Evolutionary conservation across 1,284 basidiomycete genomes (phyloP).

Genomic region (Marasmius sp.): DNA sequence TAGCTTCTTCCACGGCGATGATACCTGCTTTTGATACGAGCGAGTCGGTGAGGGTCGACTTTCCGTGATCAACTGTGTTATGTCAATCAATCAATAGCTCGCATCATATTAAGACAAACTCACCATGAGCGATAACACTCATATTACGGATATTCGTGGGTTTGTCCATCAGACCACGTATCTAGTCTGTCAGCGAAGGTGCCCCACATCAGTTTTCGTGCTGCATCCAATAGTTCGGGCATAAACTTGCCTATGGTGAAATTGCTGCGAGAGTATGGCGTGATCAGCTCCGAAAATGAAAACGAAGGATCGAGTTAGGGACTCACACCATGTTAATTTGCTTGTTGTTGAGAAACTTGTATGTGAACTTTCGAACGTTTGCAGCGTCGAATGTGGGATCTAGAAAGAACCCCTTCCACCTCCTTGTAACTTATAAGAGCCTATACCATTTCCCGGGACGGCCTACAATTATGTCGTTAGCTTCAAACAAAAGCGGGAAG

Average conservation of each 20-base stretch:
- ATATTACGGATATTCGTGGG: slow-evolving; percentile 97
- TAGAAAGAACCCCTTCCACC: no score
- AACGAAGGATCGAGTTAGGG: slow-evolving; percentile 16
- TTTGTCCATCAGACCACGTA: slow-evolving; percentile 87
- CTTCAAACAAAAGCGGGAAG: no score
- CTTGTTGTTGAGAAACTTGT: slow-evolving; percentile 13
- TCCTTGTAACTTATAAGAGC: no score
- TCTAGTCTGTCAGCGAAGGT: slow-evolving; percentile 63
- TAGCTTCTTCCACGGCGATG: slow-evolving; percentile 93
- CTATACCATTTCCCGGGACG: no score
- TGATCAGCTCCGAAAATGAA: slow-evolving; percentile 30
- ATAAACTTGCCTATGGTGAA: slow-evolving; percentile 77
- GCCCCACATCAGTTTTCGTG: slow-evolving; percentile 4
- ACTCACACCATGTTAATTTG: slow-evolving; percentile 78
- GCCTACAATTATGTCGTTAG: no score
- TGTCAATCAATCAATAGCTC: slow-evolving; percentile 10
- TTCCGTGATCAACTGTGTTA: slow-evolving; percentile 96
- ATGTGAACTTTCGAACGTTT: no score
- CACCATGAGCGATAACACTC: slow-evolving; percentile 96
- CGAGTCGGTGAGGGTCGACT: slow-evolving; percentile 99
- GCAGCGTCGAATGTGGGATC: no score
- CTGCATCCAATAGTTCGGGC: slow-evolving; percentile 9
- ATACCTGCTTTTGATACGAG: slow-evolving; percentile 99
- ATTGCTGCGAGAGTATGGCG: slow-evolving; percentile 54
- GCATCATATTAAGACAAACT: slow-evolving; percentile 26